Percentiles rank a stretch among this genome's conserved stretches.
These are phyloP conservation scores for Nymphaea colorata DNA, from an alignment of 164 flowering plant species.

Conservation along the genomic window DNA sequence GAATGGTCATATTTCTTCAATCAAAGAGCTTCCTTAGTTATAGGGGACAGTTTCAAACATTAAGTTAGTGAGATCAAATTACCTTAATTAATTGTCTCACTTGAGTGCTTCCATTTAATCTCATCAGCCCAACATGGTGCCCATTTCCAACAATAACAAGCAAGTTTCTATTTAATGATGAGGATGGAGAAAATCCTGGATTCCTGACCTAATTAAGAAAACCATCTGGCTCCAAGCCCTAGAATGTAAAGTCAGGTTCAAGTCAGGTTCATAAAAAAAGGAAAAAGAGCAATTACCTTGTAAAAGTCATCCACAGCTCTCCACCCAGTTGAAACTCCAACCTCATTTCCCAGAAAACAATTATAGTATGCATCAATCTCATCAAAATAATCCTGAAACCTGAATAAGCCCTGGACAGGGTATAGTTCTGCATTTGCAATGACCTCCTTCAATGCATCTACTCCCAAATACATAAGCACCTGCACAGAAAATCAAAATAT, in stretches of 20 bases:
- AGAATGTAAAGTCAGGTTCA: not conserved
- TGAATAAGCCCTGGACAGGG: constrained; percentile 77
- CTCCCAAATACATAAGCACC: constrained; percentile 79
- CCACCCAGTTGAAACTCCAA: constrained; percentile 94
- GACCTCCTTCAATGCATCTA: constrained; percentile 45
- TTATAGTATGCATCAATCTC: constrained; percentile 87
- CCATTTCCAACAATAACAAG: too few species aligned
- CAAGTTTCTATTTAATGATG: too few species aligned
- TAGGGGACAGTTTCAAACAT: too few species aligned
- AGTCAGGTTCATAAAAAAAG: not conserved
- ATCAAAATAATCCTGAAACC: constrained; percentile 53
- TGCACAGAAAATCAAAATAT: constrained; percentile 8
- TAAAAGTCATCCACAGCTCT: constrained; percentile 43
- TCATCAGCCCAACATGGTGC: too few species aligned
- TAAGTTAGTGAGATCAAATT: too few species aligned
- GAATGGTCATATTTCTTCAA: too few species aligned
- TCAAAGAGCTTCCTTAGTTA: too few species aligned
- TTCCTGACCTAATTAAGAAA: too few species aligned
- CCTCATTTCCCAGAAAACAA: constrained; percentile 44
- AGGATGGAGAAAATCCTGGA: too few species aligned
- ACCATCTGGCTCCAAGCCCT: not conserved
- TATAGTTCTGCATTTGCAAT: constrained; percentile 74
- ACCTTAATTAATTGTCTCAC: too few species aligned
- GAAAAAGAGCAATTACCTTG: constrained; percentile 36
- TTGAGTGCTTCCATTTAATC: too few species aligned